Evolutionary conservation across 2,329 filamentous ascomycete species (phyloP), one percentile per base, ranked within the genome.

Genomic region (Pyrenophora graminea): DNA sequence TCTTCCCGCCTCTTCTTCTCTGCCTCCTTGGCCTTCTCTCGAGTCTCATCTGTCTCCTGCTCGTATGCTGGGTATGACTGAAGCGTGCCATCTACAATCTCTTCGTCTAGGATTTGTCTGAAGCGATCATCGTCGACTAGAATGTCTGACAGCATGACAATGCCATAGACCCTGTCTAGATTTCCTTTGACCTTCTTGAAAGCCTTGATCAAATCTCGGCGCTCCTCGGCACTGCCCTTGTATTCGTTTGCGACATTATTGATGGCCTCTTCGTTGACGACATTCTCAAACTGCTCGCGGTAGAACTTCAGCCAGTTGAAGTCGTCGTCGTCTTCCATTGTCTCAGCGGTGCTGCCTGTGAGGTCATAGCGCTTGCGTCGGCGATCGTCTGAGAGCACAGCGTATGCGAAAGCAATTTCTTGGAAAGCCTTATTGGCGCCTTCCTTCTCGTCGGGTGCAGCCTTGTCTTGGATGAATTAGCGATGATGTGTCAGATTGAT

Each of bases 241-340:
- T 97, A 99, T 58, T 87, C 80, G 25, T 80, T 77, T 52, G 89
- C 84, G 66, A 97, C 90, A 48, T 85, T 83, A 48, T 87, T 81
- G 61, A 99, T 93, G 3, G 85, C 84, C 53, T 90, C 85, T 3
- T 81, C 77, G 15, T 85, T 91, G 43, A 99, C 80, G 21, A 90
- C 81, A 49, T 92, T 87, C 42, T 83, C 84, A 72, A 87, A 96
- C 64, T 96, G 91, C 58, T 88, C 85, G 47, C 86, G 85, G 79
- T 95, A 99, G 78, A 91, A 99, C 40, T 89, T 87, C 46, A 84
- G 80, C 94, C 94, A 99, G 78, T 90, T 84, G 77, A 97, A 99
- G 53, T 78, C 77, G 46, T 87, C 89, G 69, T 91, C 88, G 27
- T 87, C 66, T 45, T 81, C 82, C 18, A 96, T 83, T 7, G 85